Percentiles rank a stretch among this genome's conserved stretches.
Evolutionary conservation across 345 rosid genomes (phyloP).

Genomic region (Ricinus communis): DNA sequence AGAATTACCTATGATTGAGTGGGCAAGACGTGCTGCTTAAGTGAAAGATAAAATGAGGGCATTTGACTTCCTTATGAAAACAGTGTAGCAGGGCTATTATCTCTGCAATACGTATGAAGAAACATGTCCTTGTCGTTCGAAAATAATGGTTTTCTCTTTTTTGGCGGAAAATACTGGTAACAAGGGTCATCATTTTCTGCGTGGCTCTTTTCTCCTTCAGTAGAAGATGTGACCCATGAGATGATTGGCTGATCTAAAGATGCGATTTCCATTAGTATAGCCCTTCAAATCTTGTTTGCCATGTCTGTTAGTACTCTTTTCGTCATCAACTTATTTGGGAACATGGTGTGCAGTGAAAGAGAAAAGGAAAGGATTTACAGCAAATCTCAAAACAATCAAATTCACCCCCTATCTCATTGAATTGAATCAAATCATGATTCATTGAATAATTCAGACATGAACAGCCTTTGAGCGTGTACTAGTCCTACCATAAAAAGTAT

Average conservation of each 20-base stretch:
- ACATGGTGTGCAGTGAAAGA: neutral
- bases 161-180: too few relatives aligned
- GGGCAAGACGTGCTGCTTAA: neutral
- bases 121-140: neutral
- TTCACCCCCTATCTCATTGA: neutral
- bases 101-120: neutral
- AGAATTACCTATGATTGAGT: neutral
- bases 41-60: neutral
- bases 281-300: conserved; percentile 10
- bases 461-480: neutral
- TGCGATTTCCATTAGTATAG: conserved; percentile 3
- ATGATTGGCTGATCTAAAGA: neutral
- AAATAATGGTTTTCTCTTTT: neutral
- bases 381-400: neutral
- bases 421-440: neutral
- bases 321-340: neutral
- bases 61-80: neutral
- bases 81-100: neutral
- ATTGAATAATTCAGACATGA: neutral
- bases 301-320: neutral
- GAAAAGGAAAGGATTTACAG: neutral
- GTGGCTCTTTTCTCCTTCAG: neutral
- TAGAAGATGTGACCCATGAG: conserved; percentile 4
- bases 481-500: too few relatives aligned
- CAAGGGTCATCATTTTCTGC: neutral